Evolutionary conservation across 2,329 filamentous ascomycete genomes (phyloP).

Genomic region (Neonectria sp.): DNA sequence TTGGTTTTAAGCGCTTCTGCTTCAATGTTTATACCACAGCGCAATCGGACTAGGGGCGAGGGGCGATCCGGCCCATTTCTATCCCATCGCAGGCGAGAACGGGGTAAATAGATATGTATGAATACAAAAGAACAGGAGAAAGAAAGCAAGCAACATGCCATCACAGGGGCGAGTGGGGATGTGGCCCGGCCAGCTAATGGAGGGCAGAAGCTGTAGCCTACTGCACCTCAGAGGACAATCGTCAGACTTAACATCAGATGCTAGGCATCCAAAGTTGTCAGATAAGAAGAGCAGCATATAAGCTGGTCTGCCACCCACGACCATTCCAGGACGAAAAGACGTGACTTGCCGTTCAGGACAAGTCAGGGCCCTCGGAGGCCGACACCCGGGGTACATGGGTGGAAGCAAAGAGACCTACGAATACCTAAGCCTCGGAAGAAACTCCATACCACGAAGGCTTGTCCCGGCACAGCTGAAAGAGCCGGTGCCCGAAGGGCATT

Average conservation of each 20-base stretch:
- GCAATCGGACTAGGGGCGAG: neutral
- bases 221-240: neutral
- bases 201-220: neutral
- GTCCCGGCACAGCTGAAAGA: neutral
- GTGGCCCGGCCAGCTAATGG: neutral
- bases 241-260: slow-evolving; percentile 12
- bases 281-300: neutral
- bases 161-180: slow-evolving; percentile 10
- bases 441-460: neutral
- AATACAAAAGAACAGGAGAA: slow-evolving; percentile 6
- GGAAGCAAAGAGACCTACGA: neutral
- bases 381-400: slow-evolving; percentile 6
- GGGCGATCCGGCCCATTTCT: slow-evolving; percentile 2
- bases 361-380: slow-evolving; percentile 29
- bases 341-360: slow-evolving; percentile 7
- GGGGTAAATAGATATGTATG: slow-evolving; percentile 13
- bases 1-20: slow-evolving; percentile 16
- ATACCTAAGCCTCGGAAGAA: no score
- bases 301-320: neutral
- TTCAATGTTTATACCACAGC: slow-evolving; percentile 20
- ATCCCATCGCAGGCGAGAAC: slow-evolving; percentile 15
- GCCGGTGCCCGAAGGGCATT: neutral
- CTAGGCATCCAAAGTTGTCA: slow-evolving; percentile 3
- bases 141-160: slow-evolving; percentile 6
- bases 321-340: neutral